Evolutionary conservation across 2,329 filamentous ascomycete genomes (phyloP).

Genomic region (Lasiodiplodia citricola): DNA sequence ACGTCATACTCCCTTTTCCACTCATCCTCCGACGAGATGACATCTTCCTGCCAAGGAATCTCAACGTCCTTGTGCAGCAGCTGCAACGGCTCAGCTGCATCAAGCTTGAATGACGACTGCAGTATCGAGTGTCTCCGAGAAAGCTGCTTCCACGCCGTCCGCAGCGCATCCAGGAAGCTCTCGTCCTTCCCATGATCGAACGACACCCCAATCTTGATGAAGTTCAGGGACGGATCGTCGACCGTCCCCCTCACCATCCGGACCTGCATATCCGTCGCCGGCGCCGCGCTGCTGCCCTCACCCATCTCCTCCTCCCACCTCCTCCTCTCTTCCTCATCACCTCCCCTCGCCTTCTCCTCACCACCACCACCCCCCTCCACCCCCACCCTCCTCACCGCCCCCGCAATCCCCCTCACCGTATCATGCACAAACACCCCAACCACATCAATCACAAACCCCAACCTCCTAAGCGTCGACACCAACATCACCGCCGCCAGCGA

Average conservation of each 20-base stretch:
- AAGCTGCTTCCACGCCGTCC: neutral
- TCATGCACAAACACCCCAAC: neutral
- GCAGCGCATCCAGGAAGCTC: neutral
- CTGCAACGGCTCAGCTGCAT: neutral
- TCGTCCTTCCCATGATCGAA: neutral
- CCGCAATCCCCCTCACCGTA: neutral
- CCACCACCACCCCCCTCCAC: no score
- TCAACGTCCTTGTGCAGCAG: neutral
- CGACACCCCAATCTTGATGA: neutral
- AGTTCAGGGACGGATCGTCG: constrained; percentile 7
- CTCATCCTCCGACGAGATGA: constrained; percentile 3
- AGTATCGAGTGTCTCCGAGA: neutral
- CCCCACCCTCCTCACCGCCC: neutral
- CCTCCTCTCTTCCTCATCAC: neutral
- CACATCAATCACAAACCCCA: neutral
- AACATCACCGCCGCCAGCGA: constrained; percentile 11
- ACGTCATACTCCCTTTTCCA: neutral
- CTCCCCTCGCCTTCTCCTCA: neutral
- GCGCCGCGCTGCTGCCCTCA: neutral
- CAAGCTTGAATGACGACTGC: constrained; percentile 7
- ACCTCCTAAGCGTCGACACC: constrained; percentile 8
- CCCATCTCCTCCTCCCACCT: neutral
- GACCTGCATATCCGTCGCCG: constrained; percentile 13
- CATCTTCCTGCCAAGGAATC: neutral
- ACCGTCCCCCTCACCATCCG: constrained; percentile 14